These are phyloP conservation scores for Cryptosporidium ryanae DNA, from an alignment of 169 alveolate genomes.

Conservation along the genomic window DNA sequence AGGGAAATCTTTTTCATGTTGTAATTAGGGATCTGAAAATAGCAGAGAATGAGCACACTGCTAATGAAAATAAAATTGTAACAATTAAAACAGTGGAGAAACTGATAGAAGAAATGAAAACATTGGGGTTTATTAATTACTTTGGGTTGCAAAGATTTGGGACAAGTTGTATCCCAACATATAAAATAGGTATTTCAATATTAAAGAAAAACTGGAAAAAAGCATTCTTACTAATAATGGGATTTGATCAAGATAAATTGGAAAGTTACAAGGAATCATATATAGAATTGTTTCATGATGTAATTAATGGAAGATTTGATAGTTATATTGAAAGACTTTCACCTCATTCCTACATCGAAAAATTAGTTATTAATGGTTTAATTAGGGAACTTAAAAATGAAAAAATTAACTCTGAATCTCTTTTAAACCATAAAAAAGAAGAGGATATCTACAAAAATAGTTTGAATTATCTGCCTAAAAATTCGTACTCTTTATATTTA, in stretches of 20 bases:
- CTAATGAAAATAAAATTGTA: constrained; percentile 67
- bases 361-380: constrained; percentile 37
- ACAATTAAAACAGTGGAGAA: constrained; percentile 75
- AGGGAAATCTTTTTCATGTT: constrained; percentile 92
- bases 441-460: constrained; percentile 82
- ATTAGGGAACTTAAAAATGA: constrained; percentile 73
- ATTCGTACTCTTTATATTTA: constrained; percentile 88
- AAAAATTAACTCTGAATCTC: constrained; percentile 64
- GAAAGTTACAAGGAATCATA: not conserved
- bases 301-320: constrained; percentile 38
- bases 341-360: constrained; percentile 69
- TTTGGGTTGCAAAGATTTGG: constrained; percentile 95
- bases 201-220: constrained; percentile 84
- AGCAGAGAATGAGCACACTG: constrained; percentile 35
- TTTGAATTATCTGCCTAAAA: constrained; percentile 83
- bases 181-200: constrained; percentile 89
- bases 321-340: constrained; percentile 59
- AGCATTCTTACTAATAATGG: constrained; percentile 80
- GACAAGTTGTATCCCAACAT: constrained; percentile 87
- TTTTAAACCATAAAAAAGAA: constrained; percentile 71
- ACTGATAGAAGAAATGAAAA: constrained; percentile 82
- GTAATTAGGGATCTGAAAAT: constrained; percentile 85
- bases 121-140: constrained; percentile 92
- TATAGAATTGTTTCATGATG: not conserved
- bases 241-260: constrained; percentile 35